Evolutionary conservation across 2,329 filamentous ascomycete genomes (phyloP), one percentile per base, ranked within the genome.

Genomic region (Colletotrichum incanum): DNA sequence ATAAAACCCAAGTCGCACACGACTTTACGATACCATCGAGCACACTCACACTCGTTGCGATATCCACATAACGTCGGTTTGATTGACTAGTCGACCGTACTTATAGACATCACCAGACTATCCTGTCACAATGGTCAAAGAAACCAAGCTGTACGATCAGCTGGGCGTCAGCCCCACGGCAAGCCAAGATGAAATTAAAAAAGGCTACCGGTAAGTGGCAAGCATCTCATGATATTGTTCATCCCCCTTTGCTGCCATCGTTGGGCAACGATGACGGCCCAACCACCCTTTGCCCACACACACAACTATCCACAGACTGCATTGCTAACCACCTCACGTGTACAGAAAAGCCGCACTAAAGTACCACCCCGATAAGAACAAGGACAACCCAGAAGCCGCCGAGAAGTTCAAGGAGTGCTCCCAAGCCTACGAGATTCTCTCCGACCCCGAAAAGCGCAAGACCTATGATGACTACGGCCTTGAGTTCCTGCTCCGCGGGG

Each of bases 391-490:
- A 39, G 85, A 91, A 64, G 94, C 96, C 11, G 87, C 91, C 73
- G 96, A 98, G 81, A 98, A 96, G 84, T 99, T 99, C 88, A 99
- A 99, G 85, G 96, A 98, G 82, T 93, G 95, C 75, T 98, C 95
- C 1, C 95, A 98, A 85, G 96, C 96, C 69, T 99, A 98, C 86
- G 96, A 99, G 85, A 97, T 99, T 77, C 91, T 99, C 3, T 97
- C 94, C 73, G 96, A 99, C 79, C 95, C 96, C 72, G 95, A 98
- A 81, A 99, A 98, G 85, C 93, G 96, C 79, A 96, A 97, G 83
- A 92, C 92, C 52, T 99, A 99, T 82, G 96, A 99, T 81, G 92
- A 96, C 80, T 98, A 92, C 82, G 96, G 96, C 74, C 92, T 98
- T 73, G 96, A 98, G 78, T 98, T 96, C 85, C 89, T 99, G 63